Conservation (phyloP, 345 rosid species). For the Bretschneidera sinensis region DNA sequence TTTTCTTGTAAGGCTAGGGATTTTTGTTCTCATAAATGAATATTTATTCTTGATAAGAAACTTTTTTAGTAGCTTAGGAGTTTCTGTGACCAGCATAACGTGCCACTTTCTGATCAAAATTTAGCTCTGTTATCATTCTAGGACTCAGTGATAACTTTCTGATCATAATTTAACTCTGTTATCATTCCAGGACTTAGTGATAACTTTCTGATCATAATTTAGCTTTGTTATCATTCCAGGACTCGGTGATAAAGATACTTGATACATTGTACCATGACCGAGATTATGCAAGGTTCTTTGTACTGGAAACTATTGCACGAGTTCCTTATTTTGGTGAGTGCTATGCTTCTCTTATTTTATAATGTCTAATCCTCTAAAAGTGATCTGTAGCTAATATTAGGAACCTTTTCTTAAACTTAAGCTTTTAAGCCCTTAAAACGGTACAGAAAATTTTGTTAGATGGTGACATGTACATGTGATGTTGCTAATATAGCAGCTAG, state of each 20-base stretch:
- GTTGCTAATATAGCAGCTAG: background rate
- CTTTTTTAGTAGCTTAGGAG: background rate
- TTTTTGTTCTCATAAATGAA: background rate
- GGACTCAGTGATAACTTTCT: slow-evolving; percentile 91
- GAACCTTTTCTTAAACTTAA: background rate
- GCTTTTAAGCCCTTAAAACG: too few species aligned
- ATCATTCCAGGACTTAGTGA: too few species aligned
- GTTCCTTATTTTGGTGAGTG: slow-evolving; percentile 93
- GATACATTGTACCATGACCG: slow-evolving; percentile 76
- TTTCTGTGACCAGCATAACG: background rate
- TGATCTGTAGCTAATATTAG: background rate
- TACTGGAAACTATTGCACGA: slow-evolving; percentile 94
- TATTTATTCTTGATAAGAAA: background rate
- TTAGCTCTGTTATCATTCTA: slow-evolving; percentile 29
- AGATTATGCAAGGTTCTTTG: slow-evolving; percentile 84
- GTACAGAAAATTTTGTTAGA: background rate
- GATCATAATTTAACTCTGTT: too few species aligned
- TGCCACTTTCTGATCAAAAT: background rate
- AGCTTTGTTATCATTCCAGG: slow-evolving; percentile 45
- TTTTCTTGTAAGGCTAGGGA: background rate
- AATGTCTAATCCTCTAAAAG: background rate
- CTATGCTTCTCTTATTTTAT: background rate
- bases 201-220: background rate
- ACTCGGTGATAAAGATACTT: slow-evolving; percentile 82
- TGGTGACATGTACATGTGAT: background rate